Evolutionary conservation across 768 basidiomycete genomes (phyloP).

Genomic region (Scleroderma bovista): DNA sequence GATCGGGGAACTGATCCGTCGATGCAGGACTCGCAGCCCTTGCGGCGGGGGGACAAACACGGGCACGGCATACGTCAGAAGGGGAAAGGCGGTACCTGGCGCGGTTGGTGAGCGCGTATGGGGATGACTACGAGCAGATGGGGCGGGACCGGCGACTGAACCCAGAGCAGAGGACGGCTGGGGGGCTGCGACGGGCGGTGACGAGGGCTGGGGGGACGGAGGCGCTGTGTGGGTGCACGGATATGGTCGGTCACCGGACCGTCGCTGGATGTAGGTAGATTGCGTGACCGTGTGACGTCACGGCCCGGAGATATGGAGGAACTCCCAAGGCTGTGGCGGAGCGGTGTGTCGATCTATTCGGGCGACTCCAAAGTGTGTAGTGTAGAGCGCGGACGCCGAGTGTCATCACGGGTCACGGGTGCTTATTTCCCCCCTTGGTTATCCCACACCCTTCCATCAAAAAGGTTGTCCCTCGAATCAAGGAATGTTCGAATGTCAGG

Average conservation of each 20-base stretch:
- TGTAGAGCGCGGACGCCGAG: constrained; percentile 1
- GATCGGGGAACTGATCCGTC: constrained; percentile 9
- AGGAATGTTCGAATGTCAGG: constrained; percentile 10
- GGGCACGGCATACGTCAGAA: constrained; percentile 57
- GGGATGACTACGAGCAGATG: constrained; percentile 70
- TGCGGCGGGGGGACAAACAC: constrained; percentile 41
- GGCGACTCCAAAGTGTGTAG: no score
- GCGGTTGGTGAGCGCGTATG: constrained; percentile 64
- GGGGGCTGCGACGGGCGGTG: constrained; percentile 64
- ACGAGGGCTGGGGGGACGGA: constrained; percentile 46
- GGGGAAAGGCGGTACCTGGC: constrained; percentile 66
- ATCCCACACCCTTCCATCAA: constrained; percentile 2
- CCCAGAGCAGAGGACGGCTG: constrained; percentile 76
- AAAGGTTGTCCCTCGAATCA: constrained; percentile 17
- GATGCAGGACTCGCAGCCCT: constrained; percentile 59
- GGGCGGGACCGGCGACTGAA: constrained; percentile 75
- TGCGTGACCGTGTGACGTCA: constrained; percentile 24
- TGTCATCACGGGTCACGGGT: constrained; percentile 19
- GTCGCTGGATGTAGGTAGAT: constrained; percentile 12
- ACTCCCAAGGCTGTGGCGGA: constrained; percentile 26
- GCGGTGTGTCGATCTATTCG: constrained; percentile 12
- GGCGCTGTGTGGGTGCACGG: constrained; percentile 15
- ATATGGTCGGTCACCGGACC: constrained; percentile 7
- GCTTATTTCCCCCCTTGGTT: constrained; percentile 9
- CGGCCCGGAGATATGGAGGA: constrained; percentile 16